phyloP scores from a whole-genome alignment of 805 yeast species.

The Henningerozyma blattae region DNA sequence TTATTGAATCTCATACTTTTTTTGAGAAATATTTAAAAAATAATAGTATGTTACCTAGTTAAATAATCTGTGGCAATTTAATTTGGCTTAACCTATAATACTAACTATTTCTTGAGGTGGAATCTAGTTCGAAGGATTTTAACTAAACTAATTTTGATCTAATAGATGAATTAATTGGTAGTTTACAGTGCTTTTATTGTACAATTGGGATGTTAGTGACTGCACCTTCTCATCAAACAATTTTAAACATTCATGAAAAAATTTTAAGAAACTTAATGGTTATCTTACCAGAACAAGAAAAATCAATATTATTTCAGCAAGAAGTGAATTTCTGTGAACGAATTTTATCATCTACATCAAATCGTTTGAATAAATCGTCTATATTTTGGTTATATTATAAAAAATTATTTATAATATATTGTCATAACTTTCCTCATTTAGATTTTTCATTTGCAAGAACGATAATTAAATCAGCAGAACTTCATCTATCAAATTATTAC shows the following conservation, averaged over 20 bases:
- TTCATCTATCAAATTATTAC: constrained; percentile 29
- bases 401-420: constrained; percentile 15
- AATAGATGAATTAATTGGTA: constrained; percentile 1
- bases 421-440: not conserved
- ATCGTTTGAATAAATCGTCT: constrained; percentile 28
- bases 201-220: constrained; percentile 26
- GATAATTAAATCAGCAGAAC: constrained; percentile 18
- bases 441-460: constrained; percentile 7
- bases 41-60: constrained; percentile 2
- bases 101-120: too few relatives aligned
- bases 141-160: not conserved
- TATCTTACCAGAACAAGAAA: not conserved
- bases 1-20: constrained; percentile 22
- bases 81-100: too few relatives aligned
- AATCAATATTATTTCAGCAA: constrained; percentile 6
- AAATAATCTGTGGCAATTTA: not conserved
- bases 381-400: constrained; percentile 27
- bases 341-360: constrained; percentile 23
- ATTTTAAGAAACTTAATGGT: constrained; percentile 9
- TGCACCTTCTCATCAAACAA: constrained; percentile 27
- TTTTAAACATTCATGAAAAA: constrained; percentile 22
- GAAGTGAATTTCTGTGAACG: constrained; percentile 11
- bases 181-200: constrained; percentile 12
- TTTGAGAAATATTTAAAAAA: constrained; percentile 3
- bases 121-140: too few relatives aligned